A percentile compares a stretch with the other conserved stretches of the same genome.
These are phyloP conservation scores for Carex pumila DNA, from an alignment of 176 grass and related monocot species.

Conservation along the genomic window DNA sequence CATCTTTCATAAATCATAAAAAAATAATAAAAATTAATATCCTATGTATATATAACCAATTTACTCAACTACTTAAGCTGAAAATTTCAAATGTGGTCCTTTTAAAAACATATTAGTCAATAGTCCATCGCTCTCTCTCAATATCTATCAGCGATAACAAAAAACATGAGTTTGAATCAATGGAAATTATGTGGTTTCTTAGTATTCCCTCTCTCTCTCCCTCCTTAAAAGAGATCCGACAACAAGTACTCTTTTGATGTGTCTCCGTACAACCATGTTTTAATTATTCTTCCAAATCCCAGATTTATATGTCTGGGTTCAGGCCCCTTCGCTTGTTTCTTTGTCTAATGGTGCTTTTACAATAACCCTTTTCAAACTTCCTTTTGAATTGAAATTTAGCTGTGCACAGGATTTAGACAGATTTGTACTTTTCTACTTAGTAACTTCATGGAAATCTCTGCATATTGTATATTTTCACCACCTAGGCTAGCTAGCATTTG, in stretches of 20 bases:
- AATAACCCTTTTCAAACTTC: neutral
- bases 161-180: neutral
- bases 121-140: no score
- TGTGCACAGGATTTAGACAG: neutral
- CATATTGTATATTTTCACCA: neutral
- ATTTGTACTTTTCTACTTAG: neutral
- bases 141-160: neutral
- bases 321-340: neutral
- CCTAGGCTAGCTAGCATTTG: neutral
- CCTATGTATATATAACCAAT: no score
- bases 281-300: constrained; percentile 8
- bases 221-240: neutral
- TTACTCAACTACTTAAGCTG: no score
- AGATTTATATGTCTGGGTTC: neutral
- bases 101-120: no score
- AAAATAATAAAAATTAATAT: no score
- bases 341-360: neutral
- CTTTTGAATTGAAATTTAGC: neutral
- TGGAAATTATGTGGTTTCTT: neutral
- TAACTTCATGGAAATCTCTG: no score
- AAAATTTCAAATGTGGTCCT: no score
- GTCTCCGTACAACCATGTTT: constrained; percentile 2
- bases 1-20: no score
- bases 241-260: constrained; percentile 1
- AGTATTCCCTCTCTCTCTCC: neutral